A percentile compares a stretch with the other conserved stretches of the same genome.
These are phyloP conservation scores for Lentinula detonsa DNA, from an alignment of 768 basidiomycete species.

Conservation along the genomic window DNA sequence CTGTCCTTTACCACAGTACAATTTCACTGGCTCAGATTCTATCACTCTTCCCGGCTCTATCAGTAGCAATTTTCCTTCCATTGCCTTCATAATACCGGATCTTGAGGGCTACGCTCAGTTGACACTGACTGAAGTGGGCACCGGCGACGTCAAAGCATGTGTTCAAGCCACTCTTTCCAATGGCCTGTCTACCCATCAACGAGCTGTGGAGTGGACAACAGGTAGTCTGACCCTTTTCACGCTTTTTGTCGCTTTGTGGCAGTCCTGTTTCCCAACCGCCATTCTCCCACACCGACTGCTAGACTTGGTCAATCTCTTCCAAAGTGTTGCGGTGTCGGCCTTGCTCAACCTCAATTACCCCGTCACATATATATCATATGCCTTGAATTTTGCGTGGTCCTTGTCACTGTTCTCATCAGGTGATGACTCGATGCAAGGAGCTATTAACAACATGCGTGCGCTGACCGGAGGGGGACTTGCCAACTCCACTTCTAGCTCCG, in stretches of 20 bases:
- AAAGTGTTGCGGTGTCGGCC: slow-evolving; percentile 74
- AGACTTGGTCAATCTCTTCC: slow-evolving; percentile 78
- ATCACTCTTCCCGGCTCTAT: slow-evolving; percentile 57
- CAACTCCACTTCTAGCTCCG: slow-evolving; percentile 50
- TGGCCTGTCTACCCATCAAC: slow-evolving; percentile 76
- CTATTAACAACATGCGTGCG: slow-evolving; percentile 79
- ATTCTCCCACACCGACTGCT: slow-evolving; percentile 73
- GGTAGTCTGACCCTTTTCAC: slow-evolving; percentile 61
- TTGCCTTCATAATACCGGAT: slow-evolving; percentile 86
- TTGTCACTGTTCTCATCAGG: slow-evolving; percentile 65
- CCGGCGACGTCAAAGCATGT: slow-evolving; percentile 77
- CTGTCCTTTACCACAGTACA: slow-evolving; percentile 78
- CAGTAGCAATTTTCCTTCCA: slow-evolving; percentile 57
- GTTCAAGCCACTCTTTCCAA: slow-evolving; percentile 91
- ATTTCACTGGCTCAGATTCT: slow-evolving; percentile 80
- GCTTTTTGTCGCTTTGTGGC: slow-evolving; percentile 55
- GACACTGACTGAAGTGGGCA: slow-evolving; percentile 59
- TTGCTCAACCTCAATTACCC: slow-evolving; percentile 88
- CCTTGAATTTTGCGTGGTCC: slow-evolving; percentile 87
- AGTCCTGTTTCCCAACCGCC: slow-evolving; percentile 49
- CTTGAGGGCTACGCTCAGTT: slow-evolving; percentile 86
- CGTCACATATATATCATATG: slow-evolving; percentile 70
- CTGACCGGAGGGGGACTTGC: slow-evolving; percentile 74
- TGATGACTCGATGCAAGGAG: slow-evolving; percentile 56
- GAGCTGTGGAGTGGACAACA: slow-evolving; percentile 73